Evolutionary conservation across 257 asterid species (phyloP), one percentile per base, ranked within the genome.

Genomic region (Penstemon newberryi): DNA sequence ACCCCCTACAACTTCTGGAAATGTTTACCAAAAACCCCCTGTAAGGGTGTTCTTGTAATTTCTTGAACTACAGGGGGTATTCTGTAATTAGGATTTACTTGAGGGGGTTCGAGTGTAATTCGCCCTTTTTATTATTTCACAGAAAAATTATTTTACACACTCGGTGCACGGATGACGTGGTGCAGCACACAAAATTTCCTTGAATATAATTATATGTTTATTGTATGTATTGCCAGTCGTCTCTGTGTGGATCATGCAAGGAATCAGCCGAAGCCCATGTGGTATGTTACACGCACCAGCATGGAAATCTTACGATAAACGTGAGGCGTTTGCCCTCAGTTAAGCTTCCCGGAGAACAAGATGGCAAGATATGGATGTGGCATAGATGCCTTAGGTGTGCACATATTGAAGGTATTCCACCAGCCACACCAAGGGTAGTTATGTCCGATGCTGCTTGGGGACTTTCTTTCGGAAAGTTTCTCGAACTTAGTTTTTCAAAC

Each of bases 321-420:
- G 92, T 89, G 44, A 81, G 77, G 64, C 83, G 80, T 12, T 75
- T 89, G 51, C 86, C 88, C 37, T 75, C 86, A 5, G 80, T 73
- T 63, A 85, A 77, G 74, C 95, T 94, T 75, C 95, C 92, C 40
- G 96, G 96, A 43, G 96, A 86, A 75, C 77, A 79, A 40, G 98
- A 91, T 74, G 92, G 97, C 63, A 94, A 87, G 86, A 91, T 94
- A 73, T 94, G 99, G 99, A 94, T 94, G 99, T 94, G 99, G 99
- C 99, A 94, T 66, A 77, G 98, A 72, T 94, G 99, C 84, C 90
- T 94, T 66, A 83, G 73, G 78, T 94, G 99, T 66, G 77, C 71
- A 15, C 86, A 74, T 18, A 57, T 73, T 6, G 87, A 79, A 13
- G 96, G 96, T 61, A 89, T 86, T 66, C 96, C 99, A 41, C 98